These are phyloP conservation scores for Apiospora phragmitis DNA, from an alignment of 2,329 filamentous ascomycete genomes.

Conservation along the genomic window DNA sequence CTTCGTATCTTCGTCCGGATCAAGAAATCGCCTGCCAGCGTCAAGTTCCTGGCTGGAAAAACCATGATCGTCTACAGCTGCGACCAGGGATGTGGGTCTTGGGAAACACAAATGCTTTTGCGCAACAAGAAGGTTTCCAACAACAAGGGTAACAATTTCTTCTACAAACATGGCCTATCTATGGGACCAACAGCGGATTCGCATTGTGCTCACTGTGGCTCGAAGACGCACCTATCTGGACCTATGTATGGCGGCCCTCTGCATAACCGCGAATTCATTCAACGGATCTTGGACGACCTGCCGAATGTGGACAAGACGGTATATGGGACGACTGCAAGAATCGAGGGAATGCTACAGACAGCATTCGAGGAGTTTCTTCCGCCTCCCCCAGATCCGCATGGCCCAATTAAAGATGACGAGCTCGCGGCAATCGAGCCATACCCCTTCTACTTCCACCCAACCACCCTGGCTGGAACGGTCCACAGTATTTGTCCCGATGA, in stretches of 20 bases:
- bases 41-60: conserved; percentile 88
- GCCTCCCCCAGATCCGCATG: conserved; percentile 27
- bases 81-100: conserved; percentile 87
- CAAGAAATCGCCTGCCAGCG: conserved; percentile 74
- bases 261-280: conserved; percentile 81
- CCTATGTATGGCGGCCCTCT: conserved; percentile 94
- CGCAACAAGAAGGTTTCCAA: conserved; percentile 65
- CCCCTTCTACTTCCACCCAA: conserved; percentile 86
- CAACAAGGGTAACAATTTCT: conserved; percentile 68
- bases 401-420: conserved; percentile 41
- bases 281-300: conserved; percentile 73
- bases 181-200: conserved; percentile 67
- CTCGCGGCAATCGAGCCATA: conserved; percentile 69
- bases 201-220: conserved; percentile 79
- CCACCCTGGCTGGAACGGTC: conserved; percentile 71
- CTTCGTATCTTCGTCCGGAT: conserved; percentile 85
- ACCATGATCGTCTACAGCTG: conserved; percentile 94
- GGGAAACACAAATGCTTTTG: conserved; percentile 78
- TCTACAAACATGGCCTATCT: conserved; percentile 77
- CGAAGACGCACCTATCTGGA: conserved; percentile 82
- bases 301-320: conserved; percentile 64
- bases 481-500: conserved; percentile 81
- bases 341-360: conserved; percentile 89
- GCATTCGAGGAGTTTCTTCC: conserved; percentile 72
- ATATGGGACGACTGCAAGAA: conserved; percentile 78